Base-by-base conservation (phyloP, 2,329 filamentous ascomycete genomes). In the Stagonosporopsis rhizophila region DNA sequence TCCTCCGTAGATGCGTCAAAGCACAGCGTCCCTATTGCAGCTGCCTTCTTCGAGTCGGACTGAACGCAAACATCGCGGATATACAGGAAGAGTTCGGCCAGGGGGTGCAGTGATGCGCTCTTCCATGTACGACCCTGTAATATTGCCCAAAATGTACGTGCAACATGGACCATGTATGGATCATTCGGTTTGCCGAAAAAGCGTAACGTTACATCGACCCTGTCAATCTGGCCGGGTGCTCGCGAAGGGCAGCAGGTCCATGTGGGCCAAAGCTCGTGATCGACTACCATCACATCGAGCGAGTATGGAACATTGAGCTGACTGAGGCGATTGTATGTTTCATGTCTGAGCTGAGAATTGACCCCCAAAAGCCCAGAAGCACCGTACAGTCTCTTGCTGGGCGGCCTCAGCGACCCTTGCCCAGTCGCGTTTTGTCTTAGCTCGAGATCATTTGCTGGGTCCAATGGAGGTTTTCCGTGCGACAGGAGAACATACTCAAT, bases 241-340 rank as follows among this genome's bases (percentile, higher is more conserved):
- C 47, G 53, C 8, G 20, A 17, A n/a, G 53, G 53, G 14, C 53
- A 56, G 30, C 47, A 56, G 12, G 42, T 56, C 53, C 53, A 56
- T 23, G 47, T 56, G 14, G 53, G 53, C 53, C 47, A 56, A 15
- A 56, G 42, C 30, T 56, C 53, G 19, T 52, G 38, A 25, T 48
- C 47, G n/a, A 47, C 42, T 4, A 56, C 37, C 47, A 56, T 56
- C 9, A 56, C 53, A 27, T 56, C 53, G 17, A 56, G 47, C 1
- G 42, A 42, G 8, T 52, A 56, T 19, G 47, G 11, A 17, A 38
- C 2, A 6, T 28, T 28, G 34, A 56, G 47, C 15, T 32, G 42
- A 27, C 17, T 19, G 19, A 52, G 19, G 22, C 53, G 45, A 11
- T 23, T 19, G 2, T 52, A 9, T 4, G 47, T 52, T 20, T 56